These are phyloP conservation scores for Aspergillus ustus DNA, from an alignment of 2,329 filamentous ascomycete genomes.

Conservation along the genomic window DNA sequence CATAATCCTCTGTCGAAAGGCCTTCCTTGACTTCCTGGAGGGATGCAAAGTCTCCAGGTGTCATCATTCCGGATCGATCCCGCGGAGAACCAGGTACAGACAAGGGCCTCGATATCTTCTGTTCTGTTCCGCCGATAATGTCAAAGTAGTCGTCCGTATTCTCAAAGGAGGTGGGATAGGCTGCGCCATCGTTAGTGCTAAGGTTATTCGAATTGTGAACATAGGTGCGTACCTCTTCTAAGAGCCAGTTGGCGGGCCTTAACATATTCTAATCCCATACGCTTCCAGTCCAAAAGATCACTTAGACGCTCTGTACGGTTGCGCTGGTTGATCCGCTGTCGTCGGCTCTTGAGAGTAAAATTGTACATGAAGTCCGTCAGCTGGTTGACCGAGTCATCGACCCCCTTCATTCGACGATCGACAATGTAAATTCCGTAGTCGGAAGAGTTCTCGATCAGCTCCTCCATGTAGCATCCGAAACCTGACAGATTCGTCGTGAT, in stretches of 20 bases:
- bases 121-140: conserved; percentile 88
- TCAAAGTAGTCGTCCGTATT: conserved; percentile 79
- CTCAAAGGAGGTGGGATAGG: conserved; percentile 85
- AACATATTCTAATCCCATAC: conserved; percentile 99
- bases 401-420: conserved; percentile 89
- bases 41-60: conserved; percentile 94
- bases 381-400: conserved; percentile 97
- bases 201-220: background rate
- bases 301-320: conserved; percentile 95
- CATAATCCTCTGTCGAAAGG: conserved; percentile 93
- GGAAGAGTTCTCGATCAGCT: conserved; percentile 94
- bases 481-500: conserved; percentile 98
- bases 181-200: conserved; percentile 45
- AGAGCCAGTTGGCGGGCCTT: conserved; percentile 94
- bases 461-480: conserved; percentile 99
- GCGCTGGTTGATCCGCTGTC: conserved; percentile 97
- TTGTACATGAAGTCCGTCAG: conserved; percentile 91
- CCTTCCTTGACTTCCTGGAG: conserved; percentile 93
- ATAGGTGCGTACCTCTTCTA: conserved; percentile 60
- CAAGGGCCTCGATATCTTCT: conserved; percentile 93
- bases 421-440: conserved; percentile 99
- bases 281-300: conserved; percentile 97
- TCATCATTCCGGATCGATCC: conserved; percentile 96
- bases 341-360: conserved; percentile 88
- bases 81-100: conserved; percentile 92